These are phyloP conservation scores for Tulasnella sp. DNA, from an alignment of 768 basidiomycete species.

Conservation along the genomic window DNA sequence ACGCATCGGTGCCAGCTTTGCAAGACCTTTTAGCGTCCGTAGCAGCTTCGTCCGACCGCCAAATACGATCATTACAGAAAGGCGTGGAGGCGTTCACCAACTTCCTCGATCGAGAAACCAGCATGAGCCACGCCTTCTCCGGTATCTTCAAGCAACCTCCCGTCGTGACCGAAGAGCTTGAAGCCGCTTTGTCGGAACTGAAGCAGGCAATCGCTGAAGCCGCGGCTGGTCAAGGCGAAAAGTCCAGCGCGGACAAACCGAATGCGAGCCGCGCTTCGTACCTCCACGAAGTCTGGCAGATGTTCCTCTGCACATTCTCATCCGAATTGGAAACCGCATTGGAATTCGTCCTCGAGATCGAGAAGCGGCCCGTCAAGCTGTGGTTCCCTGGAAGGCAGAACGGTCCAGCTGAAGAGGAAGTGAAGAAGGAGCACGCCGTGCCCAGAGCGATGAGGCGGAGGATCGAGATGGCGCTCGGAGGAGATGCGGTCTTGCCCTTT, in stretches of 20 bases:
- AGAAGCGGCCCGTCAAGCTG: background rate
- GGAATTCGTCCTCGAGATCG: slow-evolving; percentile 1
- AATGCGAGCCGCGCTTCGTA: background rate
- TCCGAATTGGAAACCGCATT: background rate
- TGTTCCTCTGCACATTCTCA: background rate
- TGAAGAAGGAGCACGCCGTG: background rate
- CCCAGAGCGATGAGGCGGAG: background rate
- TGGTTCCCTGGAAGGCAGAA: slow-evolving; percentile 18
- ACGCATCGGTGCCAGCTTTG: background rate
- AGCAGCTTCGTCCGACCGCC: background rate
- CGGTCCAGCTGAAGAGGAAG: background rate
- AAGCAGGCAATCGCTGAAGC: background rate
- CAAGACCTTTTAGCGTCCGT: background rate
- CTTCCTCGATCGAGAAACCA: slow-evolving; percentile 23
- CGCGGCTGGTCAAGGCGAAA: background rate
- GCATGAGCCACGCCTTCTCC: background rate
- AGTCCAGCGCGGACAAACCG: background rate
- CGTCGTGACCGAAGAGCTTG: background rate
- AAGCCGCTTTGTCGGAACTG: background rate
- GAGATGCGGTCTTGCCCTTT: slow-evolving; percentile 2
- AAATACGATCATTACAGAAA: background rate
- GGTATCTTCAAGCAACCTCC: slow-evolving; percentile 3
- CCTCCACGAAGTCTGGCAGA: slow-evolving; percentile 4
- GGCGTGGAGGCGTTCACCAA: slow-evolving; percentile 11
- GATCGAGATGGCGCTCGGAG: slow-evolving; percentile 5